A percentile compares a stretch with the other conserved stretches of the same genome.
Conservation (phyloP, 2,329 filamentous ascomycete species). For the Fusarium foetens region DNA sequence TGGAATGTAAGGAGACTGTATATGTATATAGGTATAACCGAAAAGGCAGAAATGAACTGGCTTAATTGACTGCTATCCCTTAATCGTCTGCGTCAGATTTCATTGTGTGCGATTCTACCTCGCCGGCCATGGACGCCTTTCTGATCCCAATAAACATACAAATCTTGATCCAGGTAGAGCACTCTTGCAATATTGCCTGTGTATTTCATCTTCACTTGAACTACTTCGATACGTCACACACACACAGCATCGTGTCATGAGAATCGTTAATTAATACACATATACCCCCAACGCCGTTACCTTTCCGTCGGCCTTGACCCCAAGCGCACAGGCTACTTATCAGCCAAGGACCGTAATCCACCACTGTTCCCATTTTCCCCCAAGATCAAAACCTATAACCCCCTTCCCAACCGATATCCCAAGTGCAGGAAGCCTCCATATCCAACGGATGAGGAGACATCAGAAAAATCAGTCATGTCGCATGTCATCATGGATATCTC, state of each 20-base stretch:
- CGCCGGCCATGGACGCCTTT: no score
- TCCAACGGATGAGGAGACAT: constrained; percentile 14
- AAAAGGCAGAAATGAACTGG: constrained; percentile 8
- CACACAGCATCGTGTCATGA: neutral
- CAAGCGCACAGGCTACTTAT: neutral
- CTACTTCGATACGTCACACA: neutral
- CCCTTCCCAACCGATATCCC: neutral
- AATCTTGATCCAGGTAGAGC: neutral
- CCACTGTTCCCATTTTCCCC: neutral
- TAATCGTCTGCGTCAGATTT: neutral
- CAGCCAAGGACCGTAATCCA: constrained; percentile 12
- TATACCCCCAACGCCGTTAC: constrained; percentile 17
- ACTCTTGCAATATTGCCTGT: neutral
- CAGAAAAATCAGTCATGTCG: constrained; percentile 36
- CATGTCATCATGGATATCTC: constrained; percentile 41
- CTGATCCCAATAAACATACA: neutral
- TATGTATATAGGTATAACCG: constrained; percentile 14
- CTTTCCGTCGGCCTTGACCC: neutral
- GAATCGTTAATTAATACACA: constrained; percentile 20
- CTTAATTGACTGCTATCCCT: neutral
- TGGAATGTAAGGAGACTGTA: constrained; percentile 12
- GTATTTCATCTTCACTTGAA: neutral
- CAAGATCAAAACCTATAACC: neutral
- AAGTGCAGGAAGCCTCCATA: constrained; percentile 9
- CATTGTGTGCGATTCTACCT: neutral